A percentile compares a stretch with the other conserved stretches of the same genome.
phyloP scores from a whole-genome alignment of 306 rosid genomes.

The Quercus glauca region DNA sequence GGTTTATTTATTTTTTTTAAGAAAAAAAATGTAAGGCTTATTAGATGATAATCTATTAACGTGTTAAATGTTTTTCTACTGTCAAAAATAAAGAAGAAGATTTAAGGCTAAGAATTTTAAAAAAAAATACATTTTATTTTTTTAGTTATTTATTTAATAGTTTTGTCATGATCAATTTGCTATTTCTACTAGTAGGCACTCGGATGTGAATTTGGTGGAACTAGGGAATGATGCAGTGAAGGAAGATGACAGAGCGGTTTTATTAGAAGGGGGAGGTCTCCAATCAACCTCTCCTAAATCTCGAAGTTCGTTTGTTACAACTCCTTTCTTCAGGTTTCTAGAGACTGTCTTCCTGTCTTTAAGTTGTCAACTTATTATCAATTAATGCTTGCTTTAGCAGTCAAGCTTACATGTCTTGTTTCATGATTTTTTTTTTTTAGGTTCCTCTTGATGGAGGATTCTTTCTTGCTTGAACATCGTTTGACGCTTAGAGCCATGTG shows the following conservation, averaged over 20 bases:
- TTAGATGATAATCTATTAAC: background rate
- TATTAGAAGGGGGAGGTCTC: slow-evolving; percentile 69
- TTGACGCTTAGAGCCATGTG: slow-evolving; percentile 90
- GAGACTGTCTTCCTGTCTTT: slow-evolving; percentile 2
- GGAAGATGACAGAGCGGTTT: slow-evolving; percentile 69
- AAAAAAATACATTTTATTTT: too few relatives aligned
- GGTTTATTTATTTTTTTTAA: too few relatives aligned
- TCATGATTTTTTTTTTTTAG: slow-evolving; percentile 31
- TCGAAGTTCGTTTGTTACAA: slow-evolving; percentile 40
- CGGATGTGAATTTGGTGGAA: slow-evolving; percentile 70
- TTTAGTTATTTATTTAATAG: too few relatives aligned
- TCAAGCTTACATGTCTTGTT: slow-evolving; percentile 1
- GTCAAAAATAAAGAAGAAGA: background rate
- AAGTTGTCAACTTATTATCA: slow-evolving; percentile 15
- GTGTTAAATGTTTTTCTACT: background rate
- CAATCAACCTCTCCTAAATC: slow-evolving; percentile 60
- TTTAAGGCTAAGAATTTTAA: background rate
- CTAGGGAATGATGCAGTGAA: slow-evolving; percentile 43
- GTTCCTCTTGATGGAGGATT: slow-evolving; percentile 74
- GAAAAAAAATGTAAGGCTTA: background rate
- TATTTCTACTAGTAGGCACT: slow-evolving; percentile 51
- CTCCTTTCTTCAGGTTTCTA: slow-evolving; percentile 61
- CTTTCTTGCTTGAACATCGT: slow-evolving; percentile 82
- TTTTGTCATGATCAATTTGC: slow-evolving; percentile 17
- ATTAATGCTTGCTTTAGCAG: slow-evolving; percentile 22